phyloP scores from a whole-genome alignment of 257 asterid genomes.

The Orobanche coerulescens region DNA sequence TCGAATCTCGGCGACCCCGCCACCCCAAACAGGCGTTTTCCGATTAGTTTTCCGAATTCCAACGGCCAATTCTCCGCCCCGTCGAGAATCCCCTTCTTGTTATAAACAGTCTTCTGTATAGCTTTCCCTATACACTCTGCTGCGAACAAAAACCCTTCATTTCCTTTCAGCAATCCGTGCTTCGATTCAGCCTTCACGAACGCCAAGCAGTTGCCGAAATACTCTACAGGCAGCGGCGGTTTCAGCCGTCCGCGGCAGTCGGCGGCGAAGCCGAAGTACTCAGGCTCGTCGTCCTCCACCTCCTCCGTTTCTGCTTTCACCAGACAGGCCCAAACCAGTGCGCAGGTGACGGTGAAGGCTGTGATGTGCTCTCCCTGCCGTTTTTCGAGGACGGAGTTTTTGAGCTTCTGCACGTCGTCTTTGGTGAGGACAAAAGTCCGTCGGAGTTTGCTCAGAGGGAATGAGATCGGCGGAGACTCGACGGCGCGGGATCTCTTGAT shows the following conservation, averaged over 20 bases:
- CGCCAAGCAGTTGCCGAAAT: conserved; percentile 22
- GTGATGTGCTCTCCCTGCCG: conserved; percentile 8
- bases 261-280: conserved; percentile 17
- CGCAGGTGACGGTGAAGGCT: conserved; percentile 22
- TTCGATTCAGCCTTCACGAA: neutral
- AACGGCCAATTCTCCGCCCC: conserved; percentile 14
- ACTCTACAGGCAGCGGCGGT: conserved; percentile 16
- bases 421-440: conserved; percentile 14
- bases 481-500: conserved; percentile 20
- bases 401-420: conserved; percentile 15
- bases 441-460: conserved; percentile 14
- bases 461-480: conserved; percentile 22
- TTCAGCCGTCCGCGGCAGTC: conserved; percentile 22
- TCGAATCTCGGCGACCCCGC: neutral
- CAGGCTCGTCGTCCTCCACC: conserved; percentile 13
- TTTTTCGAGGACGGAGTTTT: neutral
- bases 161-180: neutral
- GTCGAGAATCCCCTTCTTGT: conserved; percentile 9
- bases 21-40: neutral
- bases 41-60: conserved; percentile 9
- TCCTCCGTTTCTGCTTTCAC: conserved; percentile 11
- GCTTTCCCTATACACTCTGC: conserved; percentile 10
- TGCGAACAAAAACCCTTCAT: conserved; percentile 16
- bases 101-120: conserved; percentile 13
- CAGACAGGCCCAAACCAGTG: conserved; percentile 19